These are phyloP conservation scores for Verbascum thapsus DNA, from an alignment of 257 asterid genomes.

Conservation along the genomic window DNA sequence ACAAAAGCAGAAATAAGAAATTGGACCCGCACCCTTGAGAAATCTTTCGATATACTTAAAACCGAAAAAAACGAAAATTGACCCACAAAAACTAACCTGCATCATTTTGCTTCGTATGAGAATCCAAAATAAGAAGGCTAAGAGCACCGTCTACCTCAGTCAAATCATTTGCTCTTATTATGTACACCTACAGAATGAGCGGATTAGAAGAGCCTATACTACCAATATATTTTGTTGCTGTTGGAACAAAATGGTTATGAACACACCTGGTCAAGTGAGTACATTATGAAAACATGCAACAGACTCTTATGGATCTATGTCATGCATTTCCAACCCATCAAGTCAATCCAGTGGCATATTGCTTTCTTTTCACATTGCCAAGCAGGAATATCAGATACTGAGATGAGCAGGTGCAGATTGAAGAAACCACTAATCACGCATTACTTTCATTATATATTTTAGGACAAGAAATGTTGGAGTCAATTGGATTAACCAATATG, in stretches of 20 bases:
- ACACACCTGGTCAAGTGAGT: background rate
- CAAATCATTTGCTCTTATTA: slow-evolving; percentile 70
- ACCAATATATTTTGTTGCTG: background rate
- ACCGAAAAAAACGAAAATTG: background rate
- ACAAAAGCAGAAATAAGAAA: slow-evolving; percentile 12
- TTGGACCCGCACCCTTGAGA: background rate
- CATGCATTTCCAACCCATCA: slow-evolving; percentile 6
- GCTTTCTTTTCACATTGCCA: background rate
- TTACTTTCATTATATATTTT: background rate
- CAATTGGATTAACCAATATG: background rate
- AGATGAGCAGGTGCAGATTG: background rate
- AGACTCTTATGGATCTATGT: background rate
- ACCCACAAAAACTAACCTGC: slow-evolving; percentile 54
- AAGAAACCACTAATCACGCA: background rate
- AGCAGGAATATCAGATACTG: background rate
- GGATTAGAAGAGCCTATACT: slow-evolving; percentile 17
- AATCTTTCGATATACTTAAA: background rate
- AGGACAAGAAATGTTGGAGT: slow-evolving; percentile 1
- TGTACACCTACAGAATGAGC: slow-evolving; percentile 48
- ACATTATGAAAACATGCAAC: slow-evolving; percentile 11
- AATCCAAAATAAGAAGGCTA: slow-evolving; percentile 76
- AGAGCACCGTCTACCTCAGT: slow-evolving; percentile 91
- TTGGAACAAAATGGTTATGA: background rate
- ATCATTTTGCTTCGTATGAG: slow-evolving; percentile 62
- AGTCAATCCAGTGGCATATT: background rate